These are phyloP conservation scores for Capsella rubella DNA, from an alignment of 441 rosid species.

Conservation along the genomic window DNA sequence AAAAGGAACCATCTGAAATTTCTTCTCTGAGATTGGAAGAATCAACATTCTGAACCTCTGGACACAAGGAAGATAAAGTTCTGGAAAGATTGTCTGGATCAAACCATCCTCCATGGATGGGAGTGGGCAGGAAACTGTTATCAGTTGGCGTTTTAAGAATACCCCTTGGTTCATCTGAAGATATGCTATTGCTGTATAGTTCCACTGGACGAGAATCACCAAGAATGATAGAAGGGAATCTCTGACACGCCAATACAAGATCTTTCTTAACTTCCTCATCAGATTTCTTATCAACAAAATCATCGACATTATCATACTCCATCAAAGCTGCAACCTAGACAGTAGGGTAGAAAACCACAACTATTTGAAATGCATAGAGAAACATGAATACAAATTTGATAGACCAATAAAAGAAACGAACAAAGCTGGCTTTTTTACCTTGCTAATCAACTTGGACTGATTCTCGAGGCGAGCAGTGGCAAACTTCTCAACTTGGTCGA, in stretches of 20 bases:
- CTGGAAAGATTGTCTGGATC: slow-evolving; percentile 54
- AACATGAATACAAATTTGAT: slow-evolving; percentile 9
- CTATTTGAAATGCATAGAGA: not conserved
- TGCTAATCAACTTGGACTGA: slow-evolving; percentile 55
- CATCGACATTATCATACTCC: slow-evolving; percentile 58
- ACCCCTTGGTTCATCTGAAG: slow-evolving; percentile 44
- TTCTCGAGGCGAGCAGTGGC: slow-evolving; percentile 49
- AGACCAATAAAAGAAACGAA: not conserved
- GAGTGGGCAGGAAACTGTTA: slow-evolving; percentile 48
- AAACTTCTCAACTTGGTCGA: slow-evolving; percentile 52
- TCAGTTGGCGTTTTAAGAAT: slow-evolving; percentile 47
- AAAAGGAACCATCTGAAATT: slow-evolving; percentile 36
- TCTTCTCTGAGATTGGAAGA: slow-evolving; percentile 48
- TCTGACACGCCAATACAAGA: slow-evolving; percentile 63
- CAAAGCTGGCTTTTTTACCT: slow-evolving; percentile 45
- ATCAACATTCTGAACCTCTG: slow-evolving; percentile 48
- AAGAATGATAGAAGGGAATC: slow-evolving; percentile 81
- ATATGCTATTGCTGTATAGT: slow-evolving; percentile 57
- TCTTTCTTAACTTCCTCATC: slow-evolving; percentile 55
- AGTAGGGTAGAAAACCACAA: not conserved
- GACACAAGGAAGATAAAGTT: slow-evolving; percentile 54
- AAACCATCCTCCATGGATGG: slow-evolving; percentile 53
- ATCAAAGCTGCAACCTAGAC: slow-evolving; percentile 68
- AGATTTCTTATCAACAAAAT: slow-evolving; percentile 56
- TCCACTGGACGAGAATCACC: slow-evolving; percentile 70